Conservation (phyloP, 2,329 filamentous ascomycete genomes). For the Botrytis cinerea region DNA sequence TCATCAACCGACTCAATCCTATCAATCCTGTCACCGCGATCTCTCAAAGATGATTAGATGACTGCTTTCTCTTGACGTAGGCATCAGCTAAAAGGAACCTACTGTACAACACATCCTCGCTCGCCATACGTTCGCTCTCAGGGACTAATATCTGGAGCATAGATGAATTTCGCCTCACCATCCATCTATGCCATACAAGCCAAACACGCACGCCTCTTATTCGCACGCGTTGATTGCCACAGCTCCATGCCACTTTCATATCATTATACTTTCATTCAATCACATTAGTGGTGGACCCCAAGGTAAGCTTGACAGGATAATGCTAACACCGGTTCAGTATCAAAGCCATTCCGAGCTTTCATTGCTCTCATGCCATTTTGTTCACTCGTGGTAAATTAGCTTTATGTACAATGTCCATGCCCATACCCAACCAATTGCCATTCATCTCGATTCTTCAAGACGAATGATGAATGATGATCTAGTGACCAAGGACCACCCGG, state of each 20-base stretch:
- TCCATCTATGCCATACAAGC: not conserved
- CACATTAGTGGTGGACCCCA: constrained; percentile 2
- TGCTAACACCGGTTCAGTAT: constrained; percentile 8
- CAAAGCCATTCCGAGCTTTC: not conserved
- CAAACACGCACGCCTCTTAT: not conserved
- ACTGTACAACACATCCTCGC: constrained; percentile 13
- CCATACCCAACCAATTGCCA: constrained; percentile 16
- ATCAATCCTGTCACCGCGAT: constrained; percentile 16
- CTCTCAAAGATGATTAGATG: constrained; percentile 10
- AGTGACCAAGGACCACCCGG: constrained; percentile 16
- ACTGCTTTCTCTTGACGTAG: not conserved
- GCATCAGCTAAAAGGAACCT: constrained; percentile 1
- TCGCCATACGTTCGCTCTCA: not conserved
- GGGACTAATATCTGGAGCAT: not conserved
- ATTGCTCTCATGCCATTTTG: constrained; percentile 10
- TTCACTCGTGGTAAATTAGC: constrained; percentile 19
- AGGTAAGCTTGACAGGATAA: constrained; percentile 12
- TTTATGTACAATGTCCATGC: constrained; percentile 12
- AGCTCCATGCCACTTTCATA: constrained; percentile 4
- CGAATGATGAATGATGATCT: not conserved
- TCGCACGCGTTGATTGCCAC: not conserved
- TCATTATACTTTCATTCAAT: constrained; percentile 6
- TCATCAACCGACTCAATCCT: constrained; percentile 7
- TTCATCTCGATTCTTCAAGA: constrained; percentile 5
- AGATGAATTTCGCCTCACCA: not conserved